Percentiles rank a stretch among this genome's conserved stretches.
phyloP scores from a whole-genome alignment of 805 yeast genomes.

The Yarrowia bubula region DNA sequence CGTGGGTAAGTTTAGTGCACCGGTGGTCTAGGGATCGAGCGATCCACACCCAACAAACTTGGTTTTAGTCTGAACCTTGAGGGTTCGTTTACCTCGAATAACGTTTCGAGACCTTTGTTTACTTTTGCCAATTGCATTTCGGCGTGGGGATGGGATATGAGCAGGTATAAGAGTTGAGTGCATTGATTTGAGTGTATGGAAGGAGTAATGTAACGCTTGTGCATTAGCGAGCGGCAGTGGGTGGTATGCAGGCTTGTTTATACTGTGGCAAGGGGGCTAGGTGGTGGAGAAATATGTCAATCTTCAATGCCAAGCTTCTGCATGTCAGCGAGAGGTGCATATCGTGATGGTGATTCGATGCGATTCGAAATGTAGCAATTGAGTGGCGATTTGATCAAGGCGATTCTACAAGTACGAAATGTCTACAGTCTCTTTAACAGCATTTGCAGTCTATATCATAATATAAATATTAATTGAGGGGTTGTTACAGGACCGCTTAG shows the following conservation, averaged over 20 bases:
- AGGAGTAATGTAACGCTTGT: too few species aligned
- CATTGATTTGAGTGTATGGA: background rate
- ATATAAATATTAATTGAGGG: conserved; percentile 11
- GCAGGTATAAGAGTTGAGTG: background rate
- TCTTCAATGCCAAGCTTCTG: too few species aligned
- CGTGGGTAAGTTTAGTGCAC: background rate
- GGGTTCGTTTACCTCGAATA: background rate
- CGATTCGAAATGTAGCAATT: too few species aligned
- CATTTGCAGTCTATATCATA: conserved; percentile 11
- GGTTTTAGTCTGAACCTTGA: background rate
- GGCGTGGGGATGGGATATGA: background rate
- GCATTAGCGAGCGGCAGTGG: too few species aligned
- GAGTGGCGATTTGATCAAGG: background rate
- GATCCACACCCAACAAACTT: background rate
- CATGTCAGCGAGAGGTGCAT: too few species aligned
- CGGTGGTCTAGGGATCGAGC: background rate
- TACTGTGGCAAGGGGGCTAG: too few species aligned
- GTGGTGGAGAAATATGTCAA: too few species aligned
- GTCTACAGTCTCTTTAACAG: background rate
- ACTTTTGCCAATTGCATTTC: background rate
- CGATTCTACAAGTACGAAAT: background rate
- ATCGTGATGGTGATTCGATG: too few species aligned
- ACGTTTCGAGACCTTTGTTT: conserved; percentile 13
- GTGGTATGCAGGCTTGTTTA: too few species aligned
- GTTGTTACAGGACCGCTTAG: conserved; percentile 10